Base-by-base conservation (phyloP, 225 moss, liverwort and hornwort species). In the Rhytidiadelphus loreus region DNA sequence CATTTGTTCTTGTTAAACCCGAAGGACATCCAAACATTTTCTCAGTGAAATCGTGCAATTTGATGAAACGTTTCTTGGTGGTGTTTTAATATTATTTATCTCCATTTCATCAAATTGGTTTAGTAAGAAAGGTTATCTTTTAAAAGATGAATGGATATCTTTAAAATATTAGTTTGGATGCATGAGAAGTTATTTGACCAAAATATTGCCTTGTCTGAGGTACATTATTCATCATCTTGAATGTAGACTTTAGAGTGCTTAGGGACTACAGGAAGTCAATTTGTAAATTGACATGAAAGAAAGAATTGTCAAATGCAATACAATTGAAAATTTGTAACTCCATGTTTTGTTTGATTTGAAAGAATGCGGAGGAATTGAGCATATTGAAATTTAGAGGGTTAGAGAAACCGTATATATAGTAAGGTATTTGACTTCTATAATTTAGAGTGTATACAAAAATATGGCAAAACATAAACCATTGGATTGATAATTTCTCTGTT, bases 331-430 rank as follows among this genome's bases (percentile, higher is more conserved):
- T 16, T n/a, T 58, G 3, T 11, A n/a, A 57, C 3, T 58, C 5
- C 5, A 26, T 0, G 0, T 58, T 58, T 57, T 41, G 8, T 43
- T 59, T 23, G 11, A 15, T 59, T 50, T 29, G n/a, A 80, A 20
- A 59, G 55, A 77, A 7, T 14, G 6, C 15, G 10, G 14, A 35
- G 4, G 13, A 53, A 53, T 23, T 29, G 10, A 73, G 3, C 11
- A 17, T 30, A 30, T 29, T 11, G 11, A 48, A 48, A 32, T 3
- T 32, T 74, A 30, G 32, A 32, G 0, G 32, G 19, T 0, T 0
- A 1, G 0, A 1, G 1, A 1, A 48, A 2, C 0, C 0, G 0
- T 33, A 33, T 11, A 23, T 22, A 9, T 2, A 4, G 2, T 23
- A 8, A 8, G 3, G 23, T 52, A 35, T 53, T 53, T 53, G 22